phyloP scores from a whole-genome alignment of 2,329 filamentous ascomycete genomes.

The Zymoseptoria pseudotritici region DNA sequence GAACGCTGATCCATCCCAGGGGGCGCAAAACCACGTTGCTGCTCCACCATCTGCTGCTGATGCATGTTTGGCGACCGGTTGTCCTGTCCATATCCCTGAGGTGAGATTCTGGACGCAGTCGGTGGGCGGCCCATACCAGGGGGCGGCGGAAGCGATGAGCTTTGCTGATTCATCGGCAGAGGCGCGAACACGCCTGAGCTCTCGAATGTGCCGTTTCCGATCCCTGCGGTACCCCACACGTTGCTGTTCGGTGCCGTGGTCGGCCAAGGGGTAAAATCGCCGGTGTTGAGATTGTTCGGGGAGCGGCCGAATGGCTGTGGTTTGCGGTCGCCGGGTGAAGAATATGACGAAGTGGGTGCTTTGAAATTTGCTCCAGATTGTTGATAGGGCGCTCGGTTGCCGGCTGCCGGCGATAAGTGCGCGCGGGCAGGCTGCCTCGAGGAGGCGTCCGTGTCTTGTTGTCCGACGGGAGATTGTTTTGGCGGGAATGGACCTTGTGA shows the following conservation, averaged over 20 bases:
- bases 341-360: conserved; percentile 36
- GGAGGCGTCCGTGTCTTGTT: conserved; percentile 4
- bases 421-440: neutral
- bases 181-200: conserved; percentile 24
- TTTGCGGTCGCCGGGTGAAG: conserved; percentile 31
- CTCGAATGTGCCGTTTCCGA: conserved; percentile 72
- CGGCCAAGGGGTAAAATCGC: conserved; percentile 24
- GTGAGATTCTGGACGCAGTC: conserved; percentile 27
- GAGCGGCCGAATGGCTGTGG: conserved; percentile 29
- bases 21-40: conserved; percentile 21
- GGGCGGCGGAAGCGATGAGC: conserved; percentile 24
- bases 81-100: conserved; percentile 22
- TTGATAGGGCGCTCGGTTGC: conserved; percentile 18
- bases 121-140: conserved; percentile 26
- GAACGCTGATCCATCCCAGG: conserved; percentile 22
- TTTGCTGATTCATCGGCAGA: conserved; percentile 23
- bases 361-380: conserved; percentile 16
- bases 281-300: conserved; percentile 18
- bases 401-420: conserved; percentile 19
- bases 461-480: conserved; percentile 10
- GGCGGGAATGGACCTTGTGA: conserved; percentile 16
- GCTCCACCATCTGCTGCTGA: conserved; percentile 20
- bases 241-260: conserved; percentile 43
- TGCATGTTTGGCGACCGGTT: conserved; percentile 21
- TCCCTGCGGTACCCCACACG: conserved; percentile 67